Conservation (phyloP, 169 alveolate genomes). For the Miamiensis avidus region DNA sequence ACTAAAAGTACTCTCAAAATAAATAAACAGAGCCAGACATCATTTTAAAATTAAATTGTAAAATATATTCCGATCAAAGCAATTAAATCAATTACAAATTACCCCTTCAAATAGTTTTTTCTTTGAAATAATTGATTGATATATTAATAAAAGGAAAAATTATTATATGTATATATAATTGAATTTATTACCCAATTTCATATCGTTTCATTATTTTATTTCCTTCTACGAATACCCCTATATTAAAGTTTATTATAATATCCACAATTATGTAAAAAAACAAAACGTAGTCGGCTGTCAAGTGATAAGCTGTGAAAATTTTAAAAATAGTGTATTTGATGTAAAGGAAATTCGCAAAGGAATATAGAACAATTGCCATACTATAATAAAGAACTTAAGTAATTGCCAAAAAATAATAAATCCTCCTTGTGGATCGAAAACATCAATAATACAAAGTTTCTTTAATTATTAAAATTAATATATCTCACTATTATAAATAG, state of each 20-base stretch:
- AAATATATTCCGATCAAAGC: background rate
- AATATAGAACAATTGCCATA: background rate
- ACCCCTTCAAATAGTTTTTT: background rate
- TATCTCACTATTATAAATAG: too few relatives aligned
- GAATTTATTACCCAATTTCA: background rate
- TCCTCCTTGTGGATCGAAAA: background rate
- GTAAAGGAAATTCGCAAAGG: background rate
- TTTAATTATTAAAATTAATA: too few relatives aligned
- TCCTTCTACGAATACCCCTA: background rate
- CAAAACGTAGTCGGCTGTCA: background rate
- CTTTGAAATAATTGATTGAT: too few relatives aligned
- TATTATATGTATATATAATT: too few relatives aligned
- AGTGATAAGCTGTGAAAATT: background rate
- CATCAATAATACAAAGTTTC: background rate
- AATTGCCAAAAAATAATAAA: too few relatives aligned
- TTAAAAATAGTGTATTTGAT: too few relatives aligned
- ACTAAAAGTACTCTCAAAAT: background rate
- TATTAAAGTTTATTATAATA: too few relatives aligned
- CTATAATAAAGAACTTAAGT: too few relatives aligned
- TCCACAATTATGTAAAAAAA: background rate
- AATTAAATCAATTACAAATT: background rate
- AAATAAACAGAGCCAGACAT: background rate
- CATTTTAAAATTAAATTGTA: background rate
- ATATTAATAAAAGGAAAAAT: too few relatives aligned
- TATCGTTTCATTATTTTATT: background rate